phyloP scores from a whole-genome alignment of 148 eudicot species.

The Arbutus unedo region DNA sequence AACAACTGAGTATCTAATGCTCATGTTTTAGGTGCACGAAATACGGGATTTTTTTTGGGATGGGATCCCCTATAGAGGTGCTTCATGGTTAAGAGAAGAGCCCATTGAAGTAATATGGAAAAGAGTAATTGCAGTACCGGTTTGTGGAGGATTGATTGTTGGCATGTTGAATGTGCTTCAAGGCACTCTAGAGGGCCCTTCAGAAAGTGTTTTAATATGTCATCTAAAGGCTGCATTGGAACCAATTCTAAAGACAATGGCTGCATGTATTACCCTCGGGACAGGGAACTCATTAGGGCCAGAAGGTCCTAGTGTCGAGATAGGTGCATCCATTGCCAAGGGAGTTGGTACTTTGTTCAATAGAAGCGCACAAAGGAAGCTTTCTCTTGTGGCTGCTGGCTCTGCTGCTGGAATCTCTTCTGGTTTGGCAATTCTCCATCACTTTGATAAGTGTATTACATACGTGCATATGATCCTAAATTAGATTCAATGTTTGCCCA shows the following conservation, averaged over 20 bases:
- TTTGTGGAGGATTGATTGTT: conserved; percentile 75
- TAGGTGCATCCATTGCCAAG: conserved; percentile 80
- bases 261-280: conserved; percentile 88
- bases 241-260: conserved; percentile 67
- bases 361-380: conserved; percentile 40
- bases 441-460: conserved; percentile 15
- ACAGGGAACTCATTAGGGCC: conserved; percentile 95
- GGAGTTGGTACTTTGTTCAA: conserved; percentile 56
- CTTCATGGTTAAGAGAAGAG: conserved; percentile 86
- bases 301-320: conserved; percentile 97
- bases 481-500: not conserved
- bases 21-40: conserved; percentile 68
- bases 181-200: conserved; percentile 39
- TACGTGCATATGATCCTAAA: not conserved
- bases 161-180: conserved; percentile 53
- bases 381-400: conserved; percentile 86
- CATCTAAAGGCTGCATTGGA: conserved; percentile 40
- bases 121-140: conserved; percentile 69
- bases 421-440: conserved; percentile 55
- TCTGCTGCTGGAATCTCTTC: conserved; percentile 97
- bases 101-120: conserved; percentile 52
- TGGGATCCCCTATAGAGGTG: conserved; percentile 74
- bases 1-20: not conserved
- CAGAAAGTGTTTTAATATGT: conserved; percentile 28
- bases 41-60: conserved; percentile 86